Percentiles rank a stretch among this genome's conserved stretches.
phyloP scores from a whole-genome alignment of 2,329 filamentous ascomycete genomes.

The Xylaria sp. region DNA sequence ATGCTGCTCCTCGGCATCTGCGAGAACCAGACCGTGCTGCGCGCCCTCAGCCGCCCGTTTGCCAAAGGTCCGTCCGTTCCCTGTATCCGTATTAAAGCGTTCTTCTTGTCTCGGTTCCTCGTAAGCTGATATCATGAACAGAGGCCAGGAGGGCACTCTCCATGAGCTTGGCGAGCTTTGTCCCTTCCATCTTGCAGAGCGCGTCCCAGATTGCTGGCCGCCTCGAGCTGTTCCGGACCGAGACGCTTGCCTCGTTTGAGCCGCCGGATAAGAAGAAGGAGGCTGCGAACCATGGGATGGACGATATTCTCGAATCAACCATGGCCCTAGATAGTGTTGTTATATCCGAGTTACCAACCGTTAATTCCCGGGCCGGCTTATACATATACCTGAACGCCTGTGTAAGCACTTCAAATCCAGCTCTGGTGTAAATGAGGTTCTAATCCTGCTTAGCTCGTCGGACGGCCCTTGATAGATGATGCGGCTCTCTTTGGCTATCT shows the following conservation, averaged over 20 bases:
- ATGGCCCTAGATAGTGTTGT: slow-evolving; percentile 59
- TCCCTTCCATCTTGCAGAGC: slow-evolving; percentile 59
- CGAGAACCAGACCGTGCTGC: slow-evolving; percentile 60
- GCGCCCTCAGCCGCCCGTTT: slow-evolving; percentile 54
- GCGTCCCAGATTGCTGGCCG: slow-evolving; percentile 56
- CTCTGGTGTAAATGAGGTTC: slow-evolving; percentile 3
- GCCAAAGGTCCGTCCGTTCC: slow-evolving; percentile 52
- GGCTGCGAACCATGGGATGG: slow-evolving; percentile 53
- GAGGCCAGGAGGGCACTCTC: slow-evolving; percentile 53
- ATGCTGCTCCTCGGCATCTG: slow-evolving; percentile 64
- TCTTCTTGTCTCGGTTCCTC: slow-evolving; percentile 7
- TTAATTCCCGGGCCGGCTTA: slow-evolving; percentile 78
- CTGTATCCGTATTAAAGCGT: slow-evolving; percentile 30
- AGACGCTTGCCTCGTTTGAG: slow-evolving; percentile 59
- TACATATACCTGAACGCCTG: slow-evolving; percentile 85
- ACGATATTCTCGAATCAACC: slow-evolving; percentile 60
- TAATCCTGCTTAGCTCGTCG: slow-evolving; percentile 66
- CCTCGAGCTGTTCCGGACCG: slow-evolving; percentile 60
- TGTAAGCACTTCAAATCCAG: slow-evolving; percentile 51
- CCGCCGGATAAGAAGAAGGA: slow-evolving; percentile 57
- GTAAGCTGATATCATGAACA: slow-evolving; percentile 30
- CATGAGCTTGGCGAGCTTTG: slow-evolving; percentile 55
- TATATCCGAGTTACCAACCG: slow-evolving; percentile 66
- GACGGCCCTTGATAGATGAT: slow-evolving; percentile 83
- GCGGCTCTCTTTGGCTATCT: slow-evolving; percentile 76